Conservation (phyloP, 202 grass and related monocot genomes). For the Saccharum hybrid region DNA sequence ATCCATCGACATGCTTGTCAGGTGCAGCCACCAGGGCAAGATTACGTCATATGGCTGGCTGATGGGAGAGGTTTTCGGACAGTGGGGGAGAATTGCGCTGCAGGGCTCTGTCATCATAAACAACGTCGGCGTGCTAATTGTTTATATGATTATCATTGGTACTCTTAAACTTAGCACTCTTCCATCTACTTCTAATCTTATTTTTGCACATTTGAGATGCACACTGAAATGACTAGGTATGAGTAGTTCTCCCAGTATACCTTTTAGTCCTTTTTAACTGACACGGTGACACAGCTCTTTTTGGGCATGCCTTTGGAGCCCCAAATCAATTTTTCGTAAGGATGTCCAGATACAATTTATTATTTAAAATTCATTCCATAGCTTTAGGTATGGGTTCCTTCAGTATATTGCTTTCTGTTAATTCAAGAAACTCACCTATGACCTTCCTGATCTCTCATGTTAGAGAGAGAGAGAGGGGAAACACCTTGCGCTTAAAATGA, state of each 20-base stretch:
- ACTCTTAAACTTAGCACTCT: constrained; percentile 34
- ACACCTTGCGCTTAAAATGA: not conserved
- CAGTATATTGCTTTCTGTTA: constrained; percentile 2
- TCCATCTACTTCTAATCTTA: constrained; percentile 11
- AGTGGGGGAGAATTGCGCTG: constrained; percentile 69
- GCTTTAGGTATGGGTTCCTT: constrained; percentile 20
- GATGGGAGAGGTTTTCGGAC: constrained; percentile 77
- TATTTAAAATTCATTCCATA: not conserved
- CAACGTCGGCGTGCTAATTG: constrained; percentile 81
- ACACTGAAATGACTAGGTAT: not conserved
- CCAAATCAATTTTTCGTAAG: no score
- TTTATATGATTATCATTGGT: constrained; percentile 98
- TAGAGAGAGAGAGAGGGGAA: no score
- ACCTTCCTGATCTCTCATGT: not conserved
- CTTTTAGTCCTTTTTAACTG: constrained; percentile 2
- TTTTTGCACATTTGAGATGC: constrained; percentile 27
- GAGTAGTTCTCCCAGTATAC: not conserved
- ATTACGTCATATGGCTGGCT: constrained; percentile 79
- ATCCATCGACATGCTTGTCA: constrained; percentile 82
- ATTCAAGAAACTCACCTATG: constrained; percentile 29
- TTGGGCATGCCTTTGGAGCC: not conserved
- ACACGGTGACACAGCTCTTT: not conserved
- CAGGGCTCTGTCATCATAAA: constrained; percentile 78
- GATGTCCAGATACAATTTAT: no score
- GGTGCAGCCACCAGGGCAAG: constrained; percentile 70